Conservation (phyloP, 2,329 filamentous ascomycete species). For the Calonectria pauciramosa region DNA sequence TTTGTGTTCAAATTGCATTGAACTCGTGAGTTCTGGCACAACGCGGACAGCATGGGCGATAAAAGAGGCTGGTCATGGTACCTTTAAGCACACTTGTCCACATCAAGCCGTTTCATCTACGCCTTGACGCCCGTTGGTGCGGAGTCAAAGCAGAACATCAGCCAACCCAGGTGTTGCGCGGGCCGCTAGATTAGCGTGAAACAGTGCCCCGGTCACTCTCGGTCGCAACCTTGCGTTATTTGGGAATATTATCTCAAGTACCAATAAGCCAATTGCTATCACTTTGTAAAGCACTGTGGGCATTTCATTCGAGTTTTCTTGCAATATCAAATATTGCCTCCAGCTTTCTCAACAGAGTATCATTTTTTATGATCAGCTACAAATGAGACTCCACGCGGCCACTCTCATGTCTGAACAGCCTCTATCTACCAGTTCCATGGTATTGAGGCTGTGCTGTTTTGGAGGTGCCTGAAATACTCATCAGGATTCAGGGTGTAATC, state of each 20-base stretch:
- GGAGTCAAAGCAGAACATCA: slow-evolving; percentile 12
- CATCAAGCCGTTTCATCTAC: slow-evolving; percentile 25
- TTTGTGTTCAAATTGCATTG: neutral
- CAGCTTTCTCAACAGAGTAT: neutral
- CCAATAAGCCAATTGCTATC: neutral
- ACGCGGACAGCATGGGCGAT: neutral
- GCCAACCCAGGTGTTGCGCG: slow-evolving; percentile 21
- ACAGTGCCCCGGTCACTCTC: slow-evolving; percentile 24
- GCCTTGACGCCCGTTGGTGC: slow-evolving; percentile 14
- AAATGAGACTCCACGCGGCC: neutral
- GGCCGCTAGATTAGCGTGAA: slow-evolving; percentile 37
- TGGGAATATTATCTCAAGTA: neutral
- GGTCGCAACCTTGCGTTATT: neutral
- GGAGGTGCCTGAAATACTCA: neutral
- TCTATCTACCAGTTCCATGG: neutral
- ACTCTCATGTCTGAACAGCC: neutral
- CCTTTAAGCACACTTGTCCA: neutral
- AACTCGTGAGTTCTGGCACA: too few relatives aligned
- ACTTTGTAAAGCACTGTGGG: neutral
- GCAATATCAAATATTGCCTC: neutral
- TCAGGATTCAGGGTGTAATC: neutral
- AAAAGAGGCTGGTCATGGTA: neutral
- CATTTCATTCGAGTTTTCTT: neutral
- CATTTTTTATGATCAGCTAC: neutral
- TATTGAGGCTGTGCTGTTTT: neutral